Evolutionary conservation across 169 alveolate genomes (phyloP), one percentile per base, ranked within the genome.

Genomic region (Theileria parva): DNA sequence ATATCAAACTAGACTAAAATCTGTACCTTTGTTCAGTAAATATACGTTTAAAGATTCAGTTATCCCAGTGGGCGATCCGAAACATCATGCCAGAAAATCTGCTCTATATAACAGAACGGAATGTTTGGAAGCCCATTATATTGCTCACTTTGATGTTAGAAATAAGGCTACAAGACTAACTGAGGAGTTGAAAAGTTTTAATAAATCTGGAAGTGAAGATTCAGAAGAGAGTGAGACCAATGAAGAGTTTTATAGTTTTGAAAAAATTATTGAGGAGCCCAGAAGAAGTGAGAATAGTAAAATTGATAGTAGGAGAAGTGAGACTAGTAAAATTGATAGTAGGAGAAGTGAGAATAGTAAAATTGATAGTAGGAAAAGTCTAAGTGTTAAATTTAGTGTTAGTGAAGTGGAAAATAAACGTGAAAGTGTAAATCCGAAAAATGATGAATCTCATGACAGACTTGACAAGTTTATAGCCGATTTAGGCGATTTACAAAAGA

Each of bases 91-190:
- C 23, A 73, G 88, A 30, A 73, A 34, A 28, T 34, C 85, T 50
- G 84, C 88, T 13, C 74, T 37, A 63, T 81, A 57, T 77, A 48
- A 74, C 79, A 81, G 59, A 48, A 30, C 8, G 0, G 80, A 65
- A 2, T 37, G 27, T 34, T 53, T 79, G 59, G 65, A 66, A 27
- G 69, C 55, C 0, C 88, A 81, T 39, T 81, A 73, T 28, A 17
- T 81, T 23, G 75, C 59, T 21, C 55, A 81, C 61, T 81, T 81
- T 60, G 6, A 23, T 9, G 2, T 51, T 15, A 13, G 13, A 32
- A 6, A 64, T 23, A 64, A 12, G 8, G 57, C 13, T n/a, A 12
- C 21, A 17, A 15, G 21, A 21, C 6, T 32, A 12, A 32, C 34
- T 64, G 48, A 32, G 34, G 27, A 21, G 19, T 23, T 15, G 53